These are phyloP conservation scores for Seminavis robusta DNA, from an alignment of 108 stramenopile genomes.

Conservation along the genomic window DNA sequence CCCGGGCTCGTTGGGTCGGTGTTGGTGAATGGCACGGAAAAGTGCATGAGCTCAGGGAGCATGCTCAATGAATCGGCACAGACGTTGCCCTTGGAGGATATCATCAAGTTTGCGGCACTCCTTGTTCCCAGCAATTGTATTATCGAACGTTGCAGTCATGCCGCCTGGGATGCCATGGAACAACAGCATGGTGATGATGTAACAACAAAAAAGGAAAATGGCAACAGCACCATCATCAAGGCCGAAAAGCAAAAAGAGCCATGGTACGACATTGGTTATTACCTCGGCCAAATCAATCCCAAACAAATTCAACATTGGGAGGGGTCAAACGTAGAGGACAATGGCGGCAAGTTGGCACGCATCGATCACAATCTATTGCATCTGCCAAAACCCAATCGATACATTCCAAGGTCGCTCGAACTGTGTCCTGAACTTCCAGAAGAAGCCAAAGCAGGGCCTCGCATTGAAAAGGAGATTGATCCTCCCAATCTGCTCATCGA, in stretches of 20 bases:
- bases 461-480: constrained; percentile 68
- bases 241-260: constrained; percentile 55
- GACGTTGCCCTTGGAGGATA: constrained; percentile 48
- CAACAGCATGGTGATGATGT: no score
- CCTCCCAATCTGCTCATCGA: constrained; percentile 72
- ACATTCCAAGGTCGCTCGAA: constrained; percentile 70
- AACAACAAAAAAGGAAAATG: not conserved
- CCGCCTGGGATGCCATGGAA: constrained; percentile 60
- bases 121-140: constrained; percentile 66
- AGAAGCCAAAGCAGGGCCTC: constrained; percentile 62
- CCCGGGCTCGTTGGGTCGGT: constrained; percentile 54
- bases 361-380: constrained; percentile 22
- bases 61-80: constrained; percentile 61
- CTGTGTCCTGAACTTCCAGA: constrained; percentile 68
- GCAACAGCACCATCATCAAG: constrained; percentile 2
- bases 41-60: constrained; percentile 59
- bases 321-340: constrained; percentile 2
- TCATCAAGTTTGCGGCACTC: constrained; percentile 34
- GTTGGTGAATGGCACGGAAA: constrained; percentile 61
- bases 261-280: constrained; percentile 82
- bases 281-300: constrained; percentile 39
- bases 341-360: not conserved
- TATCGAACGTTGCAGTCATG: constrained; percentile 76
- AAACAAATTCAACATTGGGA: constrained; percentile 34
- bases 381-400: constrained; percentile 65